Percentiles rank a stretch among this genome's conserved stretches.
These are phyloP conservation scores for Thalassiosira mediterranea DNA, from an alignment of 352 stramenopile genomes.

Conservation along the genomic window DNA sequence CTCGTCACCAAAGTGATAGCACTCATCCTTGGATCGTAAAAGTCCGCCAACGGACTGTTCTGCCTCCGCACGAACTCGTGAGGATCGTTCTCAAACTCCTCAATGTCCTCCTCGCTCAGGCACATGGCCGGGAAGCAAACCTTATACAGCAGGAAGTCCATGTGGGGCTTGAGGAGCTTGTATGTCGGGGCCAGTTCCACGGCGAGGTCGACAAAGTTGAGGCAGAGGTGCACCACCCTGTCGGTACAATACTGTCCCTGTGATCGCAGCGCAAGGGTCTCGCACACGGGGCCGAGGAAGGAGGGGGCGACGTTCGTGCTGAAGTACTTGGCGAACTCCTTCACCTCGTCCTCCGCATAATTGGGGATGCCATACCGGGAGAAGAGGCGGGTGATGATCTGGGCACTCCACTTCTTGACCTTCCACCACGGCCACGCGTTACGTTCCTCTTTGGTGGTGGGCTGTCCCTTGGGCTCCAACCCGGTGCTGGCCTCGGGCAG, in stretches of 20 bases:
- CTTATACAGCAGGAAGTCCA: slow-evolving; percentile 96
- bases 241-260: slow-evolving; percentile 95
- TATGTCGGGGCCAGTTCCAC: slow-evolving; percentile 95
- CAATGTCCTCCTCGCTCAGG: slow-evolving; percentile 91
- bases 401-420: slow-evolving; percentile 97
- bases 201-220: slow-evolving; percentile 92
- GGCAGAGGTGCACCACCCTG: slow-evolving; percentile 92
- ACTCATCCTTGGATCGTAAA: slow-evolving; percentile 93
- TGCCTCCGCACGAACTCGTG: slow-evolving; percentile 97
- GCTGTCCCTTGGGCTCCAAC: slow-evolving; percentile 87
- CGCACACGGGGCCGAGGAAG: slow-evolving; percentile 84
- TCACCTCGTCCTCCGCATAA: slow-evolving; percentile 89
- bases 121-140: slow-evolving; percentile 95
- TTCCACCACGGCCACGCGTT: slow-evolving; percentile 96
- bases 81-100: slow-evolving; percentile 95
- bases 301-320: slow-evolving; percentile 90
- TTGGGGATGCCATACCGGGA: slow-evolving; percentile 95
- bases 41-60: slow-evolving; percentile 97
- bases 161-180: slow-evolving; percentile 96
- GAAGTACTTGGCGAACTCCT: slow-evolving; percentile 93
- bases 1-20: slow-evolving; percentile 93
- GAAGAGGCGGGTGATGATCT: slow-evolving; percentile 97
- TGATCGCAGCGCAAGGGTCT: slow-evolving; percentile 92
- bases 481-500: slow-evolving; percentile 87
- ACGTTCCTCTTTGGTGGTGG: slow-evolving; percentile 90